A percentile compares a stretch with the other conserved stretches of the same genome.
Conservation (phyloP, 345 rosid species). For the Hevea brasiliensis region DNA sequence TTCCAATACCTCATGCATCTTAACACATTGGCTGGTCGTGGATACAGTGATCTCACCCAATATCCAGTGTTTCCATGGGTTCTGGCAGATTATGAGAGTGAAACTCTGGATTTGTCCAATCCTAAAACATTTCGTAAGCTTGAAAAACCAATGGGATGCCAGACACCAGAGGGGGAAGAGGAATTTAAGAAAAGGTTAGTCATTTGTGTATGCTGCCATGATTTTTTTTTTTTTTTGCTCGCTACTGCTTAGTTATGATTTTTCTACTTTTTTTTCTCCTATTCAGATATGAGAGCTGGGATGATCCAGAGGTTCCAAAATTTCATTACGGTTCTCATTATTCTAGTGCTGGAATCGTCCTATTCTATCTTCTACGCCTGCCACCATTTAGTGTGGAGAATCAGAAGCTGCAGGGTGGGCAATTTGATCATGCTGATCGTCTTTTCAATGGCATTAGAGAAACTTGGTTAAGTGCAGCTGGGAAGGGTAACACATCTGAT, state of each 20-base stretch:
- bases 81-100: slow-evolving; percentile 93
- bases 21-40: slow-evolving; percentile 97
- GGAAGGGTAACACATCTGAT: slow-evolving; percentile 96
- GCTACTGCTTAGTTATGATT: not conserved
- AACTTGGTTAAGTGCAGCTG: slow-evolving; percentile 99
- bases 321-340: slow-evolving; percentile 99
- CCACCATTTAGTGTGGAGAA: slow-evolving; percentile 97
- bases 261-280: slow-evolving; percentile 11
- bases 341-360: slow-evolving; percentile 99
- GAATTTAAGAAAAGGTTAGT: slow-evolving; percentile 95
- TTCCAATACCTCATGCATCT: slow-evolving; percentile 99
- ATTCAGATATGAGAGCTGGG: slow-evolving; percentile 98
- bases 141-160: slow-evolving; percentile 99
- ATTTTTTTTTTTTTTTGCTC: not conserved
- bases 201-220: not conserved
- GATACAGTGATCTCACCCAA: slow-evolving; percentile 98
- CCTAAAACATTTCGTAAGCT: slow-evolving; percentile 88
- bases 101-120: slow-evolving; percentile 75
- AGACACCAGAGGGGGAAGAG: slow-evolving; percentile 91
- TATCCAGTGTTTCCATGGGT: slow-evolving; percentile 99
- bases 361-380: slow-evolving; percentile 94
- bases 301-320: slow-evolving; percentile 99
- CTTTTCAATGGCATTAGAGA: slow-evolving; percentile 89
- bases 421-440: slow-evolving; percentile 99
- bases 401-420: slow-evolving; percentile 99